Evolutionary conservation across 495 filamentous ascomycete species (phyloP).

Genomic region (Achaetomiella virescens): DNA sequence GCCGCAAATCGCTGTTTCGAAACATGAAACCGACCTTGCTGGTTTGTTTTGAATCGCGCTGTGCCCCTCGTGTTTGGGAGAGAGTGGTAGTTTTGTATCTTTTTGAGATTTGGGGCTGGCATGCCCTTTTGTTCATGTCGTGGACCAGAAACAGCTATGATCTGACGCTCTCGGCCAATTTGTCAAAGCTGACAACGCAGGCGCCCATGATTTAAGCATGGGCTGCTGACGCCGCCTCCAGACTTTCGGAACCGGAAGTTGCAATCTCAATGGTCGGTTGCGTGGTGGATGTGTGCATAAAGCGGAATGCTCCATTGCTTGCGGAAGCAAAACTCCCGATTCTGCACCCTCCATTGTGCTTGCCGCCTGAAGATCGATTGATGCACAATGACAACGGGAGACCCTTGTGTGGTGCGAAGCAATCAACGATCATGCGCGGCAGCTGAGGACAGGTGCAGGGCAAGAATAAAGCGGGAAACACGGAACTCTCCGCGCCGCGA

Average conservation of each 20-base stretch:
- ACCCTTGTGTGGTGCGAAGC: too few relatives aligned
- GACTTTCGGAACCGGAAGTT: neutral
- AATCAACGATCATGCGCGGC: too few relatives aligned
- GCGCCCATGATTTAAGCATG: neutral
- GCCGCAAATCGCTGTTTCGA: conserved; percentile 5
- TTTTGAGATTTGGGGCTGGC: neutral
- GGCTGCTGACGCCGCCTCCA: conserved; percentile 5
- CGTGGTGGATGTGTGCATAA: neutral
- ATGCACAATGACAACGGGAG: too few relatives aligned
- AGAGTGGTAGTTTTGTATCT: neutral
- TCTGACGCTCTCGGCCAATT: neutral
- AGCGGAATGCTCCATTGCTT: neutral
- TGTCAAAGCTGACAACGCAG: conserved; percentile 22
- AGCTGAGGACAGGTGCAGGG: too few relatives aligned
- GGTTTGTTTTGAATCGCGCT: neutral
- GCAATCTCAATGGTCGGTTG: neutral
- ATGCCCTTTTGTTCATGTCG: neutral
- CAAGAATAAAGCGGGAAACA: too few relatives aligned
- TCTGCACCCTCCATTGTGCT: too few relatives aligned
- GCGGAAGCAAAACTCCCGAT: too few relatives aligned
- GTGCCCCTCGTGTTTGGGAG: neutral
- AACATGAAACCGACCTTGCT: neutral
- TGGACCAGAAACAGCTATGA: too few relatives aligned
- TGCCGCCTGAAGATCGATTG: too few relatives aligned
- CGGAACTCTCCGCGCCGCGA: too few relatives aligned